A percentile compares a stretch with the other conserved stretches of the same genome.
Conservation (phyloP, 73 alveolate species). For the Symbiodinium pilosum region DNA sequence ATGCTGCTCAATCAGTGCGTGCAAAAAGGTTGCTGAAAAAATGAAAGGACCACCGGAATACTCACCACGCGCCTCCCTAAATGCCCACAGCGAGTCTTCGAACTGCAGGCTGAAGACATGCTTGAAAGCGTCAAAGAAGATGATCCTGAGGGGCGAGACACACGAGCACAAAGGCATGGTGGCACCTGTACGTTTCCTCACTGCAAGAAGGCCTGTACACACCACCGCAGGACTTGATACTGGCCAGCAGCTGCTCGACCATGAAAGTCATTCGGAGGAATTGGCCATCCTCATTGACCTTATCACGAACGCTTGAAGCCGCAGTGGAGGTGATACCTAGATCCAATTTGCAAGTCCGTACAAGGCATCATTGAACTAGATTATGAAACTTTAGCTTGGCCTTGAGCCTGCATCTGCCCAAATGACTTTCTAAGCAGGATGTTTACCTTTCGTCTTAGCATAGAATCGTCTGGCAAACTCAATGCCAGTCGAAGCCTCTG, state of each 20-base stretch:
- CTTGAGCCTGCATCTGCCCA: too few relatives aligned
- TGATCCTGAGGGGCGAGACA: constrained; percentile 2
- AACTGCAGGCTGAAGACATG: constrained; percentile 47
- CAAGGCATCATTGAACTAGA: too few relatives aligned
- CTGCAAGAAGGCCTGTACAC: constrained; percentile 19
- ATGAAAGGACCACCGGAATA: too few relatives aligned
- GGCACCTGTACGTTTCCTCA: background rate
- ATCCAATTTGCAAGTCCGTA: too few relatives aligned
- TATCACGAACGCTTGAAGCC: too few relatives aligned
- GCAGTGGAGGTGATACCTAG: too few relatives aligned
- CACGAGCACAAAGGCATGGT: background rate
- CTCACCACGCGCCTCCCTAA: constrained; percentile 37
- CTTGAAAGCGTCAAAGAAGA: constrained; percentile 86
- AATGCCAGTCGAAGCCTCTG: background rate
- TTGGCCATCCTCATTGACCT: constrained; percentile 66
- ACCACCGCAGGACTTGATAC: constrained; percentile 77
- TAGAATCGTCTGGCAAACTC: background rate
- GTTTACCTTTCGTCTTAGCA: too few relatives aligned
- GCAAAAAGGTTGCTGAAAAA: background rate
- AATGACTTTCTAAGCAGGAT: too few relatives aligned
- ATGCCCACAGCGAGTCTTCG: constrained; percentile 69
- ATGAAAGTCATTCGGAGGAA: constrained; percentile 90
- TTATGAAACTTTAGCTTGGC: too few relatives aligned
- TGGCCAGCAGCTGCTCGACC: constrained; percentile 63
- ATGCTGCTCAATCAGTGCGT: too few relatives aligned